Evolutionary conservation across 2,329 filamentous ascomycete genomes (phyloP).

Genomic region (Pestalotiopsis sp.): DNA sequence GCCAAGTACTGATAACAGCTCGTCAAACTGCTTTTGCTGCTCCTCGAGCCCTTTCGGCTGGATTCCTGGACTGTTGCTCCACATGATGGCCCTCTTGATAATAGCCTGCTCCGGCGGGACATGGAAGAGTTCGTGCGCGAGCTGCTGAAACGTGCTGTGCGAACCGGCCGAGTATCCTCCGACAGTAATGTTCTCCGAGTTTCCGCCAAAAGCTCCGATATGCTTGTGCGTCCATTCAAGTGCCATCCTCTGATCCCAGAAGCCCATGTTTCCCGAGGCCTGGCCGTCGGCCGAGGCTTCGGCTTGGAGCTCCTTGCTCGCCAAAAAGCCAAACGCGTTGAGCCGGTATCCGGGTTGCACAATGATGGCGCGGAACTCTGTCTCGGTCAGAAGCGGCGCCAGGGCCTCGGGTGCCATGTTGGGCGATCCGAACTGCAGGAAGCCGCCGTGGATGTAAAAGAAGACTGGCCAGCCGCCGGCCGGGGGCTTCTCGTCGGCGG

Average conservation of each 20-base stretch:
- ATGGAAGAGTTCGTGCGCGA: conserved; percentile 54
- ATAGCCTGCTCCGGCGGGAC: conserved; percentile 46
- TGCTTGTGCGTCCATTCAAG: conserved; percentile 58
- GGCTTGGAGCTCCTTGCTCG: conserved; percentile 43
- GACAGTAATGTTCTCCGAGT: conserved; percentile 48
- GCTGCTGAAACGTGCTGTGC: conserved; percentile 58
- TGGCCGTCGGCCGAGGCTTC: conserved; percentile 37
- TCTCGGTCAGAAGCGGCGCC: conserved; percentile 49
- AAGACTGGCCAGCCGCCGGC: conserved; percentile 57
- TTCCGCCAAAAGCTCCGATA: conserved; percentile 36
- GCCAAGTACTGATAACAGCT: conserved; percentile 13
- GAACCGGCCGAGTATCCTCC: conserved; percentile 58
- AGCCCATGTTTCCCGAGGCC: conserved; percentile 48
- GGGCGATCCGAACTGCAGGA: conserved; percentile 56
- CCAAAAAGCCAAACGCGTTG: conserved; percentile 58
- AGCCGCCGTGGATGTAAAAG: conserved; percentile 61
- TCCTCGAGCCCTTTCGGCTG: conserved; percentile 18
- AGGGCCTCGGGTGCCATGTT: conserved; percentile 43
- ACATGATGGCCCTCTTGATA: conserved; percentile 53
- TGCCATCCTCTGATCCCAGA: conserved; percentile 59
- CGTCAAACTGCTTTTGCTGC: conserved; percentile 19
- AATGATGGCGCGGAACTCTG: conserved; percentile 49
- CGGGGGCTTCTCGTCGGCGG: conserved; percentile 42
- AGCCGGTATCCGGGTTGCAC: conserved; percentile 59
- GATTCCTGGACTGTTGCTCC: conserved; percentile 18